A percentile compares a stretch with the other conserved stretches of the same genome.
These are phyloP conservation scores for Oenanthe sinensis DNA, from an alignment of 129 eudicot genomes.

Conservation along the genomic window DNA sequence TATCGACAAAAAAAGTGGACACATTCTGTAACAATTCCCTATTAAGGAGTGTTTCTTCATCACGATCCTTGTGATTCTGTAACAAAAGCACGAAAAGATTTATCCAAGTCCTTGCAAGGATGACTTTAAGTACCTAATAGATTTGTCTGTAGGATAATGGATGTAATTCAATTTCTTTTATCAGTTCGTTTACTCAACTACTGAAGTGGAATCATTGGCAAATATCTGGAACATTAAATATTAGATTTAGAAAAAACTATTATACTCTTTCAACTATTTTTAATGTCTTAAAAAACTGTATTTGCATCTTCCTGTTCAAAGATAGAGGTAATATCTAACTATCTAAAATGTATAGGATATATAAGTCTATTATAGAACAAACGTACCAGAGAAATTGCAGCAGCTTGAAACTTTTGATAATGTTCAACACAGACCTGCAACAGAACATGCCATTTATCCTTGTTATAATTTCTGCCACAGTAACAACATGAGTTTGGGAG, in stretches of 20 bases:
- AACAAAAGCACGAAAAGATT: not conserved
- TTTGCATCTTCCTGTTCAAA: not conserved
- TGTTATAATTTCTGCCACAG: not conserved
- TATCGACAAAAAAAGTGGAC: constrained; percentile 30
- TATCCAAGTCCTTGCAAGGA: not conserved
- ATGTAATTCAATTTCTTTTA: not conserved
- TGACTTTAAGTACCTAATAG: not conserved
- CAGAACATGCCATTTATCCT: not conserved
- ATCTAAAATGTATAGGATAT: not conserved
- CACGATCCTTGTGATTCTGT: constrained; percentile 48
- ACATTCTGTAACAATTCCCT: constrained; percentile 33
- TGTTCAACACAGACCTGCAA: constrained; percentile 31
- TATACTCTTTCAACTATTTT: not conserved
- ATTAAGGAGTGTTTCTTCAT: constrained; percentile 23
- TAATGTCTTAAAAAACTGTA: not conserved
- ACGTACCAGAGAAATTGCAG: constrained; percentile 39
- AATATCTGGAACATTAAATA: not conserved
- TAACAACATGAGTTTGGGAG: constrained; percentile 8
- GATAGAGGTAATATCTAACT: not conserved
- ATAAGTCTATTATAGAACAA: not conserved
- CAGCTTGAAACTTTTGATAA: constrained; percentile 23
- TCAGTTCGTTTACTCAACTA: not conserved
- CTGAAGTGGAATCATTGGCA: not conserved
- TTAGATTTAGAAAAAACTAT: not conserved
- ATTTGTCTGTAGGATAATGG: not conserved